phyloP scores from a whole-genome alignment of 1,284 basidiomycete species.

The Mycena citricolor region DNA sequence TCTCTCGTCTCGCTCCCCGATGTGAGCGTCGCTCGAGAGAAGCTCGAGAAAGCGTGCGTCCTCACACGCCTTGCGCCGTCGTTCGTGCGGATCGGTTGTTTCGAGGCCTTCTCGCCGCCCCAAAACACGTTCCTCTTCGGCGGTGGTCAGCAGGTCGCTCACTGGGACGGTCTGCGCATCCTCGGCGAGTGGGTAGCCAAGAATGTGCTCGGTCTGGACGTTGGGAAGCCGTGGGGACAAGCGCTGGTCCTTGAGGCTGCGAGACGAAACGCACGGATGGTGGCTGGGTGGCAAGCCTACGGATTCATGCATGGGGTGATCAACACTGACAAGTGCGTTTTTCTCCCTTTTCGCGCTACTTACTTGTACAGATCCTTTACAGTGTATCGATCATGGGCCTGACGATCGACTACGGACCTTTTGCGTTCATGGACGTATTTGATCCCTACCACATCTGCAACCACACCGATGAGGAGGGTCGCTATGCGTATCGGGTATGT shows the following conservation, averaged over 20 bases:
- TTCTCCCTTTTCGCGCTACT: neutral
- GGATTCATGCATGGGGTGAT: constrained; percentile 96
- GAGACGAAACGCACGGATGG: constrained; percentile 84
- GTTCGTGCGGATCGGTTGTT: constrained; percentile 91
- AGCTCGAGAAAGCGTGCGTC: constrained; percentile 77
- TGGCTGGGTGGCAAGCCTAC: constrained; percentile 92
- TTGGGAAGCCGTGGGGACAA: constrained; percentile 56
- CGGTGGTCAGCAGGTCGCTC: constrained; percentile 69
- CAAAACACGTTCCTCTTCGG: constrained; percentile 68
- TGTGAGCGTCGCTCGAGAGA: constrained; percentile 78
- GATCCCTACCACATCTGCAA: constrained; percentile 90
- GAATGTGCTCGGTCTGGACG: constrained; percentile 53
- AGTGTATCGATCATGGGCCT: constrained; percentile 84
- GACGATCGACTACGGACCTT: constrained; percentile 95
- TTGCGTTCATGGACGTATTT: constrained; percentile 94
- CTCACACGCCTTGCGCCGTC: constrained; percentile 85
- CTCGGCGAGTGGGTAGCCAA: constrained; percentile 74
- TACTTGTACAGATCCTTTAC: constrained; percentile 3
- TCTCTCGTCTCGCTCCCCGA: constrained; percentile 77
- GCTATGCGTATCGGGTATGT: constrained; percentile 82
- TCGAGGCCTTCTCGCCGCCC: constrained; percentile 83
- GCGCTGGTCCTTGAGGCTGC: constrained; percentile 77
- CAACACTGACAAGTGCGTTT: constrained; percentile 87
- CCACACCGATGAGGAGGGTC: constrained; percentile 83
- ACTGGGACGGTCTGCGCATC: constrained; percentile 72